Percentiles rank a stretch among this genome's conserved stretches.
These are phyloP conservation scores for Trametopsis cervina DNA, from an alignment of 768 basidiomycete species.

Conservation along the genomic window DNA sequence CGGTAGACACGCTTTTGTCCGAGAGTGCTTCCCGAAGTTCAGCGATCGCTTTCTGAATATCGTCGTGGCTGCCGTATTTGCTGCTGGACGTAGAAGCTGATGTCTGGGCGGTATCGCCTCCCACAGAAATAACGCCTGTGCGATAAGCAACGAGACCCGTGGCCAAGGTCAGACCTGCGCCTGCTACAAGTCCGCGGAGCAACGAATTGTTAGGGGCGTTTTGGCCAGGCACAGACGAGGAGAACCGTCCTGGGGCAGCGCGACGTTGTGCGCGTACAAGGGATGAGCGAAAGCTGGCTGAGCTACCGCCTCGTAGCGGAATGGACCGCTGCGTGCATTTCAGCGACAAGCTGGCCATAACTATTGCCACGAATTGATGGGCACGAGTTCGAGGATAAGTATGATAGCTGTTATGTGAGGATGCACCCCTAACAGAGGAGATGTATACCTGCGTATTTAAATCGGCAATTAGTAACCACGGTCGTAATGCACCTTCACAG, in stretches of 20 bases:
- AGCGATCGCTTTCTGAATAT: constrained; percentile 11
- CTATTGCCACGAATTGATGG: too few relatives aligned
- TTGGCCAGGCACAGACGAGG: background rate
- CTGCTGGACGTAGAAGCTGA: background rate
- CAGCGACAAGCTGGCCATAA: background rate
- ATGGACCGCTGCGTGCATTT: too few relatives aligned
- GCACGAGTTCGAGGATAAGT: too few relatives aligned
- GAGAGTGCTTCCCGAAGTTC: constrained; percentile 9
- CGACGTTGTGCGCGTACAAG: too few relatives aligned
- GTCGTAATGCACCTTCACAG: too few relatives aligned
- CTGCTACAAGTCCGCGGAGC: constrained; percentile 8
- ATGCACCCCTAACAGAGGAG: too few relatives aligned
- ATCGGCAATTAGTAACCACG: too few relatives aligned
- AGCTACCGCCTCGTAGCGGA: too few relatives aligned
- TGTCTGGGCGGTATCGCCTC: background rate
- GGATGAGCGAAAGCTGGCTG: too few relatives aligned
- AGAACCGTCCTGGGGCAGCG: too few relatives aligned
- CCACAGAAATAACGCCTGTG: constrained; percentile 4
- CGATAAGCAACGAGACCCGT: constrained; percentile 5
- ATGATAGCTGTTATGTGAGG: too few relatives aligned
- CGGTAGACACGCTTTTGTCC: constrained; percentile 7
- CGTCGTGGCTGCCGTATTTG: constrained; percentile 2
- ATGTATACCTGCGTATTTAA: too few relatives aligned
- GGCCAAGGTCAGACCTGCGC: constrained; percentile 6
- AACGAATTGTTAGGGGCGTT: background rate